Evolutionary conservation across 1,284 basidiomycete genomes (phyloP), one percentile per base, ranked within the genome.

Genomic region (Xanthoconium separans): DNA sequence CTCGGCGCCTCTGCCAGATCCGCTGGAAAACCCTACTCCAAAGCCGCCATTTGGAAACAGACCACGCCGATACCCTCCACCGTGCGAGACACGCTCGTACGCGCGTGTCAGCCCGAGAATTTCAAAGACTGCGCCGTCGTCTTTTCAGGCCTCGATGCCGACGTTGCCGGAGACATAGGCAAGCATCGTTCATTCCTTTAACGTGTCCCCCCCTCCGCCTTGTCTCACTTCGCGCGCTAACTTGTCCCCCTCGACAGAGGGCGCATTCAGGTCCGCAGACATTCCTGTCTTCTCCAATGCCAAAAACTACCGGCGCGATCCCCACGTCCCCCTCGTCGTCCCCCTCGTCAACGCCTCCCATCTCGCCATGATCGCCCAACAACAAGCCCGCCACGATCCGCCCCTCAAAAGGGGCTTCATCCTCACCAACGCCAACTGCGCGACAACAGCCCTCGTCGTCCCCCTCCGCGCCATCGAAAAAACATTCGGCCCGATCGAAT

Each of bases 391-490:
- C 20, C 87, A 90, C 60, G 75, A 77, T 0, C 88, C 89, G 4
- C 84, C 86, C 0, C 81, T 95, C 12, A 78, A 82, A 54, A 91
- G 87, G 62, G 97, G 97, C 4, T 99, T 94, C 79, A 96, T 99
- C 70, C 88, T 99, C 59, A 96, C 94, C 54, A 99, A 99, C 72
- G 97, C 97, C 61, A 99, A 99, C 77, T 99, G 97, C 77, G 93
- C 93, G 34, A 98, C 97, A 16, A 99, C 97, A 2, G 96, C 91
- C 27, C 80, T 92, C 59, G 94, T 97, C 58, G 87, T 99, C 42
- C 94, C 95, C 13, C 85, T 99, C 60, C 85, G 87, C 53, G 96
- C 96, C 0, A 84, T 99, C 61, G 95, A 98, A 74, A 85, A 84
- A 60, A 81, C 88, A 0, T 99, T 99, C 61, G 97, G 97, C 2